Percentiles rank a stretch among this genome's conserved stretches.
These are phyloP conservation scores for Lunularia cruciata DNA, from an alignment of 225 moss, liverwort and hornwort genomes.

Conservation along the genomic window DNA sequence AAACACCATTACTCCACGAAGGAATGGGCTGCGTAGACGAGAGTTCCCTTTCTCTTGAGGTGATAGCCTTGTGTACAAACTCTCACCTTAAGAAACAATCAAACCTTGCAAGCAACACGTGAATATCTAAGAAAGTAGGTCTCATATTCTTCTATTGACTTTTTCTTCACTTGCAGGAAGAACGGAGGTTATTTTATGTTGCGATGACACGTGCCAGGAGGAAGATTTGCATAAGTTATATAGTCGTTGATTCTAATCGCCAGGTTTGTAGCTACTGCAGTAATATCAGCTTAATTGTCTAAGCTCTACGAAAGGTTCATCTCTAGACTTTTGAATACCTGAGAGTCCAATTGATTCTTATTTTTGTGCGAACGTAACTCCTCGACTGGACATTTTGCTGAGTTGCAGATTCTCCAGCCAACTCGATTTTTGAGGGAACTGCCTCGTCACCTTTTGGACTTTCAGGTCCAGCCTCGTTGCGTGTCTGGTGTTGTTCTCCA, in stretches of 20 bases:
- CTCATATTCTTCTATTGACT: too few relatives aligned
- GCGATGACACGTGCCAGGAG: slow-evolving; percentile 95
- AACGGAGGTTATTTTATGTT: slow-evolving; percentile 89
- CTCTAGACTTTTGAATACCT: too few relatives aligned
- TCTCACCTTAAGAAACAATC: not conserved
- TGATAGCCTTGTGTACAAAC: slow-evolving; percentile 10
- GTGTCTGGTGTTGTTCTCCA: too few relatives aligned
- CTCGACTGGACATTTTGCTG: slow-evolving; percentile 1
- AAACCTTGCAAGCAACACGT: too few relatives aligned
- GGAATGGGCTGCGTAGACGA: slow-evolving; percentile 57
- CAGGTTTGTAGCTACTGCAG: slow-evolving; percentile 66
- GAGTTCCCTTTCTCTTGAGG: slow-evolving; percentile 70
- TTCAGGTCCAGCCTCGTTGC: slow-evolving; percentile 56
- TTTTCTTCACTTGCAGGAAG: slow-evolving; percentile 54
- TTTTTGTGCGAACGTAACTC: too few relatives aligned
- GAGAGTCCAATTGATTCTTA: too few relatives aligned
- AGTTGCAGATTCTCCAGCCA: slow-evolving; percentile 68
- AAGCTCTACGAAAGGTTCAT: too few relatives aligned
- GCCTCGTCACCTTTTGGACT: slow-evolving; percentile 64
- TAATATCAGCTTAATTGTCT: too few relatives aligned
- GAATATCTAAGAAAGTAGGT: too few relatives aligned
- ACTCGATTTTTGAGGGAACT: slow-evolving; percentile 81
- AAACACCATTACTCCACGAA: slow-evolving; percentile 80
- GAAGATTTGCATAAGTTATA: slow-evolving; percentile 72
- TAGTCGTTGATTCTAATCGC: slow-evolving; percentile 69